Conservation (phyloP, 1,284 basidiomycete genomes). For the Athelia psychrophila region DNA sequence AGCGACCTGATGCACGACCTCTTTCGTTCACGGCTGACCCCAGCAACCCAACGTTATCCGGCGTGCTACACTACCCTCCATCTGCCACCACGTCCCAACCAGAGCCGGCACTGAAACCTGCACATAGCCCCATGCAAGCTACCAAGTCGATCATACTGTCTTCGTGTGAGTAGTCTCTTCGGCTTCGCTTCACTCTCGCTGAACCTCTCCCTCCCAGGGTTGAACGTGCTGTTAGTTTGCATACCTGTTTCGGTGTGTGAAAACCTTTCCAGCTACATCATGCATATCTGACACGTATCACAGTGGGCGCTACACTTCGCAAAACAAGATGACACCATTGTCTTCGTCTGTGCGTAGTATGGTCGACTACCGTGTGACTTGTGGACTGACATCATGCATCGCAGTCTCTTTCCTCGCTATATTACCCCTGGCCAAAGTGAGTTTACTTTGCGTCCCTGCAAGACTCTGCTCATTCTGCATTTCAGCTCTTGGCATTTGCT, state of each 20-base stretch:
- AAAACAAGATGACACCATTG: constrained; percentile 50
- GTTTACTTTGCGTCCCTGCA: constrained; percentile 2
- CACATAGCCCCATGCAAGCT: constrained; percentile 42
- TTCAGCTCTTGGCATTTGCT: constrained; percentile 77
- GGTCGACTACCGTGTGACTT: neutral
- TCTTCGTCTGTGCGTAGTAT: constrained; percentile 65
- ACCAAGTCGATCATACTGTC: constrained; percentile 44
- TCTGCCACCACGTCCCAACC: constrained; percentile 26
- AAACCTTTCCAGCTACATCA: constrained; percentile 1
- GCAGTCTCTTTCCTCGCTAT: constrained; percentile 72
- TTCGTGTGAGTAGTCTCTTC: constrained; percentile 44
- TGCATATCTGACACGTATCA: constrained; percentile 4
- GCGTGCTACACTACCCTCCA: too few relatives aligned
- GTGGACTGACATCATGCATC: neutral
- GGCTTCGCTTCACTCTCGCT: constrained; percentile 1
- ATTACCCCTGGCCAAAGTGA: constrained; percentile 72
- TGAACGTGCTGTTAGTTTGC: constrained; percentile 63
- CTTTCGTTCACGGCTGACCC: too few relatives aligned
- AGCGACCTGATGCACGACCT: too few relatives aligned
- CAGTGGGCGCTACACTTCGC: constrained; percentile 76
- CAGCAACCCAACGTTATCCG: too few relatives aligned
- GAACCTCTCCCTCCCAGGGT: constrained; percentile 39
- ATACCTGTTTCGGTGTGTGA: constrained; percentile 67
- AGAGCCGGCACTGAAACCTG: constrained; percentile 29
- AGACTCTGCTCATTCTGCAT: neutral